phyloP scores from a whole-genome alignment of 805 yeast species.

The Metschnikowia cubensis region DNA sequence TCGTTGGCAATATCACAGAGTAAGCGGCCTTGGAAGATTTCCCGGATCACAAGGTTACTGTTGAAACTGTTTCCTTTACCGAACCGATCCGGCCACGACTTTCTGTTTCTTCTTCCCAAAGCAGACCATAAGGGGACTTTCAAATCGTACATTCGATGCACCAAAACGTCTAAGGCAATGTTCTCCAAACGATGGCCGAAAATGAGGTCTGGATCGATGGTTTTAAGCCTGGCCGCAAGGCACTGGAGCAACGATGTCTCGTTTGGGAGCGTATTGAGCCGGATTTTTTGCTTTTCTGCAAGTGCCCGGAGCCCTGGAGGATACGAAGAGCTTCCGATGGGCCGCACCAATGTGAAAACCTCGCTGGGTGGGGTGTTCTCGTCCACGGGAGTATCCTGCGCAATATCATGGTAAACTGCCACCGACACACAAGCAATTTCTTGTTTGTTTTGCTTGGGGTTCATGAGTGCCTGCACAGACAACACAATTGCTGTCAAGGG shows the following conservation, averaged over 20 bases:
- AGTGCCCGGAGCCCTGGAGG: constrained; percentile 73
- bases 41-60: constrained; percentile 55
- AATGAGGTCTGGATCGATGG: constrained; percentile 85
- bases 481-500: constrained; percentile 65
- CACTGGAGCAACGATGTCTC: constrained; percentile 74
- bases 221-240: constrained; percentile 65
- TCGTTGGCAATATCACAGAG: constrained; percentile 92
- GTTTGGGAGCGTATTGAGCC: constrained; percentile 57
- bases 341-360: constrained; percentile 72
- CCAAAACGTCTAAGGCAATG: constrained; percentile 70
- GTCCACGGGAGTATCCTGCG: constrained; percentile 72
- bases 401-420: constrained; percentile 63
- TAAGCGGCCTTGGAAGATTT: constrained; percentile 78
- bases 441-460: constrained; percentile 68
- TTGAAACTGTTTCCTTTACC: constrained; percentile 51
- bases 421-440: constrained; percentile 82
- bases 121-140: constrained; percentile 74
- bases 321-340: constrained; percentile 57
- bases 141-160: constrained; percentile 75
- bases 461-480: constrained; percentile 77
- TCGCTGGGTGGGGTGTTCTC: constrained; percentile 59
- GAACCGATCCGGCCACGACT: constrained; percentile 72
- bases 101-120: constrained; percentile 78
- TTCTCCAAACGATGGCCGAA: constrained; percentile 84
- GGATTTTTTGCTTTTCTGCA: constrained; percentile 52